Percentiles rank a stretch among this genome's conserved stretches.
phyloP scores from a whole-genome alignment of 768 basidiomycete genomes.

The Sporobolomyces roseus region DNA sequence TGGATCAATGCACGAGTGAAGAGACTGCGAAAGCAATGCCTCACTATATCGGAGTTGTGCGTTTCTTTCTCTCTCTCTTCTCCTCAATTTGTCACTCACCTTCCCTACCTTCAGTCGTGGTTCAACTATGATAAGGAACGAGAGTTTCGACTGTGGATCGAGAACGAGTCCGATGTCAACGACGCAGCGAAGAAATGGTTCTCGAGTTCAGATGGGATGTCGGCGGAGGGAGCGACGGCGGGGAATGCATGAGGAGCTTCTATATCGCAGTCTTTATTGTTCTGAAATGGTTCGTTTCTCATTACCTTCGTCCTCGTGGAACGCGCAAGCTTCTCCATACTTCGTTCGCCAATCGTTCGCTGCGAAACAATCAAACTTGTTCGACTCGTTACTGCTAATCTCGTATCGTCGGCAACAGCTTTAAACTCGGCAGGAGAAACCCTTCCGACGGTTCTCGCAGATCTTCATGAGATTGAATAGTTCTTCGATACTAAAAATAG shows the following conservation, averaged over 20 bases:
- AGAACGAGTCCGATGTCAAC: neutral
- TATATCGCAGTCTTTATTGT: neutral
- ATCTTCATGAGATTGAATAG: no score
- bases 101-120: neutral
- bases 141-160: conserved; percentile 12
- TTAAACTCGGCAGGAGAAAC: no score
- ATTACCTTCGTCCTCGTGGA: neutral
- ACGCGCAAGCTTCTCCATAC: no score
- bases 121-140: conserved; percentile 22
- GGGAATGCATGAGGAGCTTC: conserved; percentile 20
- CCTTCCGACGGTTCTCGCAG: no score
- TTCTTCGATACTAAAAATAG: no score
- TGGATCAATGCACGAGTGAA: conserved; percentile 9
- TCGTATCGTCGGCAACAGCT: no score
- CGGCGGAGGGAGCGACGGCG: neutral
- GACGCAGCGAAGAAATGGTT: conserved; percentile 18
- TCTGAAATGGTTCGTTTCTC: neutral
- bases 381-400: no score
- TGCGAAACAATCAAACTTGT: no score
- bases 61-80: neutral
- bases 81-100: neutral
- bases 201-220: neutral
- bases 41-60: conserved; percentile 14
- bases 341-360: no score
- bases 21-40: conserved; percentile 31